Evolutionary conservation across 331 rosid genomes (phyloP).

Genomic region (Quercus tomentella): DNA sequence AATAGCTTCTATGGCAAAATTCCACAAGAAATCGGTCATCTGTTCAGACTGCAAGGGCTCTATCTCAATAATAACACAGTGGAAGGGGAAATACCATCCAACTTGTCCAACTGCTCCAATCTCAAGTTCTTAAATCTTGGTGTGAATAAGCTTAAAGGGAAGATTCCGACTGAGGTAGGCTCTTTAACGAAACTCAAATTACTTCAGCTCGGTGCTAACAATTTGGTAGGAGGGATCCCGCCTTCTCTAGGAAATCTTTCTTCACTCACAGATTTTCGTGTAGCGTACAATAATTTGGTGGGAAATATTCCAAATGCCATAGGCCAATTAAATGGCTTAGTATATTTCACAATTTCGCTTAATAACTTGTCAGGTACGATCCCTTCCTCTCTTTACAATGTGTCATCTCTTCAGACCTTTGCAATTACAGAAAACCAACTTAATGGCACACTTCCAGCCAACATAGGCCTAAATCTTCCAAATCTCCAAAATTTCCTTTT

Average conservation of each 20-base stretch:
- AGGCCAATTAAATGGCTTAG: no score
- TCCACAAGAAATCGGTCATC: background rate
- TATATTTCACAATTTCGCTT: fast-evolving
- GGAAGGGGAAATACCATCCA: no score
- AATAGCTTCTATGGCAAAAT: background rate
- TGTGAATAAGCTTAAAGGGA: background rate
- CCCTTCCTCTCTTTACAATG: slow-evolving; percentile 5
- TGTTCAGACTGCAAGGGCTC: background rate
- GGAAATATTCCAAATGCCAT: slow-evolving; percentile 5
- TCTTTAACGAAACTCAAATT: background rate
- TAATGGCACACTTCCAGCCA: slow-evolving; percentile 10
- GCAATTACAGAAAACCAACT: fast-evolving
- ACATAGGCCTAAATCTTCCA: slow-evolving; percentile 7
- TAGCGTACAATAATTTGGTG: slow-evolving; percentile 16
- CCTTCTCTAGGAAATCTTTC: background rate
- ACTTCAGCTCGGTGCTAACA: background rate
- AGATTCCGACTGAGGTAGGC: background rate
- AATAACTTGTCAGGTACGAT: background rate
- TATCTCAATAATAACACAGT: no score
- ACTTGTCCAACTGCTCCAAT: no score
- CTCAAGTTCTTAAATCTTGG: no score
- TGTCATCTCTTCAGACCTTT: background rate
- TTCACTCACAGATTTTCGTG: background rate
- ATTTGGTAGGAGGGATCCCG: slow-evolving; percentile 12
- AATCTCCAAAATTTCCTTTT: fast-evolving